A percentile compares a stretch with the other conserved stretches of the same genome.
These are phyloP conservation scores for Raffaelea albimanens DNA, from an alignment of 2,329 filamentous ascomycete species.

Conservation along the genomic window DNA sequence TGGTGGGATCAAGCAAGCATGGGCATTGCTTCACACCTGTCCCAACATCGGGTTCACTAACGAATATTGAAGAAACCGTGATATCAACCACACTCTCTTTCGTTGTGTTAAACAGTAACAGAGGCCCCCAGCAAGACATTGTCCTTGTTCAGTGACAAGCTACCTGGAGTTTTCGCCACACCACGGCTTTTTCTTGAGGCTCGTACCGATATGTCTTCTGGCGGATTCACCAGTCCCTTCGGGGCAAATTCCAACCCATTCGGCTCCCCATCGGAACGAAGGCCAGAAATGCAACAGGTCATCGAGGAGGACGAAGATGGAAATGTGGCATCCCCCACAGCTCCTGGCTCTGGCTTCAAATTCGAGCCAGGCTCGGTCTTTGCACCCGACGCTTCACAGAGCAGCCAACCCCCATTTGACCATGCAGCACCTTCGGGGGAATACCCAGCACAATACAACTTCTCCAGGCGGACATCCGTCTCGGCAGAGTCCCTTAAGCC, in stretches of 20 bases:
- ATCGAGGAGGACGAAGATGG: slow-evolving; percentile 82
- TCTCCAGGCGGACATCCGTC: slow-evolving; percentile 87
- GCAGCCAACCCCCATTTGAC: slow-evolving; percentile 36
- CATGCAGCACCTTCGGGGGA: slow-evolving; percentile 48
- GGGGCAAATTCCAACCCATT: slow-evolving; percentile 65
- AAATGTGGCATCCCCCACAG: slow-evolving; percentile 64
- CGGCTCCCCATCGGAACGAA: slow-evolving; percentile 32
- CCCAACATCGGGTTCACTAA: too few relatives aligned
- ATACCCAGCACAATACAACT: slow-evolving; percentile 88
- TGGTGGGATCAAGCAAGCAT: too few relatives aligned
- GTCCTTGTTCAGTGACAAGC: too few relatives aligned
- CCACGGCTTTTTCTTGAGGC: too few relatives aligned
- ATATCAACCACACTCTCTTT: too few relatives aligned
- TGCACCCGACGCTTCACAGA: slow-evolving; percentile 5
- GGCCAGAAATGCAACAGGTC: slow-evolving; percentile 36
- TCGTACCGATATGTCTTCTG: too few relatives aligned
- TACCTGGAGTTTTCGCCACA: too few relatives aligned
- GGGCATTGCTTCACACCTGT: too few relatives aligned
- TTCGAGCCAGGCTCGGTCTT: slow-evolving; percentile 1
- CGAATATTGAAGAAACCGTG: too few relatives aligned
- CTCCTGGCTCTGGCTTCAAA: slow-evolving; percentile 43
- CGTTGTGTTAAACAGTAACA: too few relatives aligned
- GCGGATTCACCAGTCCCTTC: slow-evolving; percentile 61
- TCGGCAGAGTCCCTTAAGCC: slow-evolving; percentile 95
- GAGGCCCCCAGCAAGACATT: too few relatives aligned